Conservation (phyloP, 2,329 filamentous ascomycete species). For the Arthrinium puccinioides region DNA sequence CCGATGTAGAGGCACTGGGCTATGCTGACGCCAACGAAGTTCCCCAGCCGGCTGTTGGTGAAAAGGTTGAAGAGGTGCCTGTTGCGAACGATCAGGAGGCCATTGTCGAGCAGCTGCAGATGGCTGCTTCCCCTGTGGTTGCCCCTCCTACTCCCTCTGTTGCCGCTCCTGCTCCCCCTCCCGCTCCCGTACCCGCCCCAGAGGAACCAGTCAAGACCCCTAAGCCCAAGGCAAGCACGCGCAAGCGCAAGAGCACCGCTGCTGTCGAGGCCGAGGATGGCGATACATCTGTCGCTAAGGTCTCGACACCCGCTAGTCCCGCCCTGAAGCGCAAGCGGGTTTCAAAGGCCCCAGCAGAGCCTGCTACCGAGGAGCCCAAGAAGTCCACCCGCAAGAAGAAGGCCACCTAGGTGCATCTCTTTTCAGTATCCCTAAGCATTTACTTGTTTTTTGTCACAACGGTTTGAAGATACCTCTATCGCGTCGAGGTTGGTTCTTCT, state of each 20-base stretch:
- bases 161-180: conserved; percentile 14
- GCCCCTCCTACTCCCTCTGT: conserved; percentile 14
- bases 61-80: conserved; percentile 25
- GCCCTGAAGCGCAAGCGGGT: conserved; percentile 57
- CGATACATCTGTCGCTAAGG: conserved; percentile 28
- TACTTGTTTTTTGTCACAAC: conserved; percentile 2
- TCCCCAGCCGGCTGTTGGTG: conserved; percentile 32
- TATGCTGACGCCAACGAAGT: conserved; percentile 55
- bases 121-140: conserved; percentile 23
- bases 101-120: conserved; percentile 52
- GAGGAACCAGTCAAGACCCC: conserved; percentile 48
- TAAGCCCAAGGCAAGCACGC: conserved; percentile 40
- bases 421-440: conserved; percentile 4
- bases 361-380: conserved; percentile 49
- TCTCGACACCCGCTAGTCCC: conserved; percentile 41
- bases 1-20: conserved; percentile 49
- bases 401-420: conserved; percentile 25
- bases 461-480: conserved; percentile 6
- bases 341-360: conserved; percentile 48
- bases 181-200: conserved; percentile 13
- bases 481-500: neutral
- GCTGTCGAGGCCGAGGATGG: conserved; percentile 35
- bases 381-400: conserved; percentile 54
- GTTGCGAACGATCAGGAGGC: conserved; percentile 45
- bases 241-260: conserved; percentile 50